Percentiles rank a stretch among this genome's conserved stretches.
These are phyloP conservation scores for Ajuga chamaepitys DNA, from an alignment of 257 asterid species.

Conservation along the genomic window DNA sequence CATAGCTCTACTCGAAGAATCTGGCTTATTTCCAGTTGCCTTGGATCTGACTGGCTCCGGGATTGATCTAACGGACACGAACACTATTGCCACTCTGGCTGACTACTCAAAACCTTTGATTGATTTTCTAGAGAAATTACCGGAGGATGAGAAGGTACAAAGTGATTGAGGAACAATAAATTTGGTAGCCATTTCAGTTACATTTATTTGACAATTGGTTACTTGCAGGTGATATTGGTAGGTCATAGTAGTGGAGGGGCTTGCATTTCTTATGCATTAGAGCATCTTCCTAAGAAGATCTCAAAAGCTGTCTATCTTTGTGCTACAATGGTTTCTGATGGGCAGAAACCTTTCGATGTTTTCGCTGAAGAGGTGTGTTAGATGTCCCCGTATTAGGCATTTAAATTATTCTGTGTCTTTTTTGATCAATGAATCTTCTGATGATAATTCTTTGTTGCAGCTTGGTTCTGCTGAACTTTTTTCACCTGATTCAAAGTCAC, in stretches of 20 bases:
- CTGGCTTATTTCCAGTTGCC: constrained; percentile 65
- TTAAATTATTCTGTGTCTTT: no score
- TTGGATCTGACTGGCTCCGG: constrained; percentile 90
- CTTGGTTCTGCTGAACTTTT: constrained; percentile 86
- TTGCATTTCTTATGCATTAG: constrained; percentile 78
- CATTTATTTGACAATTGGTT: neutral
- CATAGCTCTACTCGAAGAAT: constrained; percentile 78
- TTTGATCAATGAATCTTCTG: no score
- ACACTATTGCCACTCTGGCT: constrained; percentile 47
- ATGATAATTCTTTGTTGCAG: constrained; percentile 34
- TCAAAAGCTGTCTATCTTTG: constrained; percentile 75
- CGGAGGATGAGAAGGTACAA: constrained; percentile 69
- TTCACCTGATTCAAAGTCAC: constrained; percentile 61
- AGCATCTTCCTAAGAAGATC: constrained; percentile 61
- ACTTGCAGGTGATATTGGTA: constrained; percentile 69
- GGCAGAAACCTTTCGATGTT: constrained; percentile 81
- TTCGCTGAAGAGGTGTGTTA: constrained; percentile 76
- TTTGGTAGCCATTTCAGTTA: neutral
- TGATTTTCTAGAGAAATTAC: constrained; percentile 57
- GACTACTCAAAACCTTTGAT: constrained; percentile 82
- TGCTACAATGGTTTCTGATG: constrained; percentile 80
- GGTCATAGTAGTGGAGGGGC: constrained; percentile 98
- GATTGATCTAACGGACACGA: constrained; percentile 62
- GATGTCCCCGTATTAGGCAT: no score
- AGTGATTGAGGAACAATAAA: neutral